These are phyloP conservation scores for Plasmodium gaboni DNA, from an alignment of 169 alveolate species.

Conservation along the genomic window DNA sequence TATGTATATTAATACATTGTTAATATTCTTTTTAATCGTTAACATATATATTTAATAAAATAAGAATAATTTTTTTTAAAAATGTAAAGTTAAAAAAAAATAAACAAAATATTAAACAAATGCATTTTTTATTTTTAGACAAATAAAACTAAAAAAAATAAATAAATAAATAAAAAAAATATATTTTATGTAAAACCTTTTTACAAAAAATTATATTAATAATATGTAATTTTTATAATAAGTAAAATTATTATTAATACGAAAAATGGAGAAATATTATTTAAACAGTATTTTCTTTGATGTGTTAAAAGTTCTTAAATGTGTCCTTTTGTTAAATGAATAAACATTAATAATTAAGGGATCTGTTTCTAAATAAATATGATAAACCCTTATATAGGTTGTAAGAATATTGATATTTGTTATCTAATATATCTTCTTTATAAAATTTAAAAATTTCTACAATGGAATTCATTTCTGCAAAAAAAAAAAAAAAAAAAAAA, in stretches of 20 bases:
- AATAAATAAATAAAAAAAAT: slow-evolving; percentile 21
- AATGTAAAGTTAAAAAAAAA: slow-evolving; percentile 15
- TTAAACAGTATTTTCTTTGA: slow-evolving; percentile 22
- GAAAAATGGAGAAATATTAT: background rate
- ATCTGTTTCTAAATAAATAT: slow-evolving; percentile 51
- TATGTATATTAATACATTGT: too few relatives aligned
- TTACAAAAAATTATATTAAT: too few relatives aligned
- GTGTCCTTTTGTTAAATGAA: slow-evolving; percentile 15
- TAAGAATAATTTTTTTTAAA: too few relatives aligned
- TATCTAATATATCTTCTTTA: slow-evolving; percentile 72
- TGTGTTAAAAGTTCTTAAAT: background rate
- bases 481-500: background rate
- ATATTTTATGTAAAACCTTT: background rate
- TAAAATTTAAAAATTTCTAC: slow-evolving; percentile 73
- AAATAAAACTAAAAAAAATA: slow-evolving; percentile 59
- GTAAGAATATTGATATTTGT: slow-evolving; percentile 71
- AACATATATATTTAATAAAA: too few relatives aligned
- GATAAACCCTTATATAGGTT: slow-evolving; percentile 71
- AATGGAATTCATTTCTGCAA: slow-evolving; percentile 74
- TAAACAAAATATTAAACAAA: slow-evolving; percentile 48
- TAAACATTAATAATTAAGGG: slow-evolving; percentile 40
- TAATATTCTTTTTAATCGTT: too few relatives aligned
- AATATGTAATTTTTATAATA: slow-evolving; percentile 1
- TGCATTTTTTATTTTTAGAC: slow-evolving; percentile 35
- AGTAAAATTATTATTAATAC: background rate